phyloP scores from a whole-genome alignment of 2,329 filamentous ascomycete species.

The Talaromyces sp. region DNA sequence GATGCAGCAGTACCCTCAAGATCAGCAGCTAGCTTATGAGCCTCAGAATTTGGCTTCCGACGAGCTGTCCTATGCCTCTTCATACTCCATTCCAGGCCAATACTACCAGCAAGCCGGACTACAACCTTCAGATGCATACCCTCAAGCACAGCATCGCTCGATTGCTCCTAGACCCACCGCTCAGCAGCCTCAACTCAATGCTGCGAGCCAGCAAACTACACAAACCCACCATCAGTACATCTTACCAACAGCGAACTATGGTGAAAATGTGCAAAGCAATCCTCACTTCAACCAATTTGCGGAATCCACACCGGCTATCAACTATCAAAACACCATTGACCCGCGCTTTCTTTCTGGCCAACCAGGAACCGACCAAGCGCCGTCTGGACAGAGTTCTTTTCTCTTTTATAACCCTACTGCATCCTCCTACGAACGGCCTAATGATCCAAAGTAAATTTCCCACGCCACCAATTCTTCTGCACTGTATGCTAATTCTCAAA shows the following conservation, averaged over 20 bases:
- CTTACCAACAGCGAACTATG: constrained; percentile 22
- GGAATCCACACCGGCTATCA: constrained; percentile 15
- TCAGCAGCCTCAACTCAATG: constrained; percentile 13
- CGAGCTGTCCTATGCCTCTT: constrained; percentile 24
- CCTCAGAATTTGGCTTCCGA: constrained; percentile 23
- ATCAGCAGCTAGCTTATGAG: constrained; percentile 26
- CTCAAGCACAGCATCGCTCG: constrained; percentile 18
- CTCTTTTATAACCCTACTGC: constrained; percentile 22
- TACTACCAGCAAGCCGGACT: constrained; percentile 28
- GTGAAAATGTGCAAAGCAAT: constrained; percentile 4
- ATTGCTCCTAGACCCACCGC: constrained; percentile 18
- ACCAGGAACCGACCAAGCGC: constrained; percentile 19
- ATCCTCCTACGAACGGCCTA: constrained; percentile 20
- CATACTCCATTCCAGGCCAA: constrained; percentile 26
- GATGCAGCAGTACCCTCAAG: constrained; percentile 23
- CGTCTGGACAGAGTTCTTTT: constrained; percentile 21
- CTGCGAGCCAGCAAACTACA: constrained; percentile 6
- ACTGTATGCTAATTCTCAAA: background rate
- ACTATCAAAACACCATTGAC: constrained; percentile 34
- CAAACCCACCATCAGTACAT: constrained; percentile 20
- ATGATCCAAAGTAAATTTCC: constrained; percentile 21
- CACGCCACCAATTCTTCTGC: constrained; percentile 5
- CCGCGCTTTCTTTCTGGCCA: constrained; percentile 32
- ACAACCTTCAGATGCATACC: constrained; percentile 22
- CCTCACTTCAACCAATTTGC: constrained; percentile 27